These are phyloP conservation scores for Penicillium concentricum DNA, from an alignment of 2,329 filamentous ascomycete species.

Conservation along the genomic window DNA sequence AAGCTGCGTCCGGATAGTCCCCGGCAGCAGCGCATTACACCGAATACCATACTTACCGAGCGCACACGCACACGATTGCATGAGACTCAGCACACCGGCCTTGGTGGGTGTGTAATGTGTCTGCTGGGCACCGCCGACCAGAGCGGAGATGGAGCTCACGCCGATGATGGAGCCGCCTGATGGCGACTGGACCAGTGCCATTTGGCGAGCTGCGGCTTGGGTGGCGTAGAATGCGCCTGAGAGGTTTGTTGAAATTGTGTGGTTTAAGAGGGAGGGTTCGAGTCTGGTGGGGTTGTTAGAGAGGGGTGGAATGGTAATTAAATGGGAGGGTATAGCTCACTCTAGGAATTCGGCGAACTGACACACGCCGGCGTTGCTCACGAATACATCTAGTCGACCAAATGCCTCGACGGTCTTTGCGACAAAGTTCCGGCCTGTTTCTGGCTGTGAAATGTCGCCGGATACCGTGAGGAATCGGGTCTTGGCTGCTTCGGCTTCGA, in stretches of 20 bases:
- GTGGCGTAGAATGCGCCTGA: constrained; percentile 84
- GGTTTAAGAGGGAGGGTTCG: constrained; percentile 65
- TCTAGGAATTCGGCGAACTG: constrained; percentile 83
- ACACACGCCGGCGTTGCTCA: constrained; percentile 87
- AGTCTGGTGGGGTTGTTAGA: constrained; percentile 45
- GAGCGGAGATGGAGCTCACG: constrained; percentile 42
- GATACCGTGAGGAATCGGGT: constrained; percentile 62
- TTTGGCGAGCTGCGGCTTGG: constrained; percentile 80
- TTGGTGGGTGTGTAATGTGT: constrained; percentile 89
- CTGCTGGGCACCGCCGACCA: constrained; percentile 69
- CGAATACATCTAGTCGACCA: constrained; percentile 69
- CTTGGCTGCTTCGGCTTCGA: constrained; percentile 24
- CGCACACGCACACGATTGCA: constrained; percentile 80
- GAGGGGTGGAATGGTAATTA: not conserved
- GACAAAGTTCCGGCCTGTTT: constrained; percentile 69
- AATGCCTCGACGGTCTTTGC: constrained; percentile 58
- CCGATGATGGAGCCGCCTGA: constrained; percentile 72
- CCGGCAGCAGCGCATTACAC: constrained; percentile 80
- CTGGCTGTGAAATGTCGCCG: constrained; percentile 74
- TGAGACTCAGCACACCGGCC: constrained; percentile 74
- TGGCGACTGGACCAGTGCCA: constrained; percentile 69
- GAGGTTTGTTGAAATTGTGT: constrained; percentile 77
- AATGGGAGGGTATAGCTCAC: constrained; percentile 36
- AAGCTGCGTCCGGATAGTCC: constrained; percentile 78
- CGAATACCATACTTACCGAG: constrained; percentile 73